Base-by-base conservation (phyloP, 176 grass and related monocot genomes). In the Alloteropsis semialata region DNA sequence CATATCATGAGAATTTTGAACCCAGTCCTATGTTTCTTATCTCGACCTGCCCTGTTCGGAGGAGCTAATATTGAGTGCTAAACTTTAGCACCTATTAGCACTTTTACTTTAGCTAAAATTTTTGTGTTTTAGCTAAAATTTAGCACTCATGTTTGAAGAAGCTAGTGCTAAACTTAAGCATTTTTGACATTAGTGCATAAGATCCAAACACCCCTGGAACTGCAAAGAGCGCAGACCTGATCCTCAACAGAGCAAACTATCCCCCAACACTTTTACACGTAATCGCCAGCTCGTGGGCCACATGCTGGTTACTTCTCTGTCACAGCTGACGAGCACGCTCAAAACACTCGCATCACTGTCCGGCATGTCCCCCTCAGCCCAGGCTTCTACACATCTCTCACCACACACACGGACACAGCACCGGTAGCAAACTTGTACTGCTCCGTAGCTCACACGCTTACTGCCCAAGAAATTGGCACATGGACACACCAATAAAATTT, bases 211-310 rank as follows among this genome's bases (percentile, higher is more conserved):
- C n/a, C n/a, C n/a, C n/a, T 58, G 55, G 55, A 27, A 10, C 13
- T 13, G 55, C 55, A 0, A 42, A 34, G 30, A 79, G 58, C 15
- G n/a, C n/a, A n/a, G n/a, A n/a, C n/a, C n/a, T n/a, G n/a, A n/a
- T n/a, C n/a, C n/a, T n/a, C n/a, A n/a, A n/a, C n/a, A n/a, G 39
- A 46, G 17, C n/a, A 21, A 78, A 78, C 51, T 41, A 61, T 62
- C 51, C 46, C 37, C 3, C 46, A 4, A 11, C 70, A 30, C 85
- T 65, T 86, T 75, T 65, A 75, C 48, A 87, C 77, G 69, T 39
- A 74, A 86, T 17, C 69, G 51, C 21, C 36, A 30, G 4, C 48
- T 19, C 58, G 58, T 44, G 36, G 10, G 43, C 18, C 84, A 48
- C 55, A 33, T 80, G 84, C 21, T 9, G 43, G 37, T 53, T 10